Base-by-base conservation (phyloP, 345 rosid species). In the Corymbia maculata region DNA sequence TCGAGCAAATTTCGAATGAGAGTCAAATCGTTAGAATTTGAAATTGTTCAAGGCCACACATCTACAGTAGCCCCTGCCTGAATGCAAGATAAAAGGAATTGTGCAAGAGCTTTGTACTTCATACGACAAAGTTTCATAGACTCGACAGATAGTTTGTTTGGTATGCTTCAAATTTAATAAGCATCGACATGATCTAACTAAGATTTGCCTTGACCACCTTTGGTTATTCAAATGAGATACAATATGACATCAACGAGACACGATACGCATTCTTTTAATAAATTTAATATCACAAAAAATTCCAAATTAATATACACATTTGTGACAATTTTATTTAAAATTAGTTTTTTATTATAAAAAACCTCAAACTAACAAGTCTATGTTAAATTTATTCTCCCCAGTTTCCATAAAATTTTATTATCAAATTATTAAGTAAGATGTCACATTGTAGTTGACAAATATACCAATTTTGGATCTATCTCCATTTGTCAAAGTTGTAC, bases 331-430 rank as follows among this genome's bases (percentile, higher is more conserved):
- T n/a, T 55, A 1, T 1, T 21, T 0, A 55, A 8, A 55, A 55
- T 0, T 22, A 8, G 4, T 55, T 55, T 55, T 21, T 22, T 0
- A 22, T 1, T 0, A 21, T 21, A 22, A 55, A 21, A 55, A 22
- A 8, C 0, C 1, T n/a, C 5, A 55, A 55, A 55, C 0, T 1
- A 0, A 0, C 12, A 55, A 2, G n/a, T n/a, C 0, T 55, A 1
- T 55, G 0, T 21, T 55, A 55, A 55, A 22, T 55, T 55, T 22
- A 55, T n/a, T n/a, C n/a, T n/a, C n/a, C n/a, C n/a, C n/a, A n/a
- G n/a, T n/a, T n/a, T 22, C 0, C 12, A 0, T 22, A 21, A 55
- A 55, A 55, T 8, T 0, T 55, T 55, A 2, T 0, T 0, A 0
- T 55, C 6, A 8, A 4, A 55, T 55, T 55, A n/a, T 55, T 12